Evolutionary conservation across 352 stramenopile species (phyloP).

Genomic region (Phytophthora megakarya): DNA sequence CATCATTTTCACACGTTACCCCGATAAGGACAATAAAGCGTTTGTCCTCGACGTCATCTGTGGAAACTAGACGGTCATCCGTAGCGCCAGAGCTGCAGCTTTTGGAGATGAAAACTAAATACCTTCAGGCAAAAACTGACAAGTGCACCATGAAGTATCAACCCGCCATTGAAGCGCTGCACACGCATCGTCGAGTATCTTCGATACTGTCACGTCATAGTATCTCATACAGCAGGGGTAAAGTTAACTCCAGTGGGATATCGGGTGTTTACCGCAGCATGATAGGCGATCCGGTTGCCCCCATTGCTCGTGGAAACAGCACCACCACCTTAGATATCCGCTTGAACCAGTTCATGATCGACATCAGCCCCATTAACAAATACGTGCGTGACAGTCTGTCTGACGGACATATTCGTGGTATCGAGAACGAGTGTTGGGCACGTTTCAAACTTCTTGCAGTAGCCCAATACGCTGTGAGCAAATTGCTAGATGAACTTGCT

Average conservation of each 20-base stretch:
- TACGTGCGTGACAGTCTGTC: slow-evolving; percentile 46
- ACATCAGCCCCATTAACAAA: slow-evolving; percentile 66
- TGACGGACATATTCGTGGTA: slow-evolving; percentile 38
- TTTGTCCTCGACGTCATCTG: background rate
- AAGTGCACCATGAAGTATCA: slow-evolving; percentile 42
- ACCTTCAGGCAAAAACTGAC: slow-evolving; percentile 55
- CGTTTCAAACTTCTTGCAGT: slow-evolving; percentile 47
- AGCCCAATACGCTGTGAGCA: slow-evolving; percentile 34
- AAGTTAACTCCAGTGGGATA: slow-evolving; percentile 19
- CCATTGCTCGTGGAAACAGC: background rate
- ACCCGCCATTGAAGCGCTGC: slow-evolving; percentile 14
- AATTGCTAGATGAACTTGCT: slow-evolving; percentile 45
- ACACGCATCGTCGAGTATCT: slow-evolving; percentile 16
- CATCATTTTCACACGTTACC: background rate
- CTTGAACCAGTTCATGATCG: slow-evolving; percentile 50
- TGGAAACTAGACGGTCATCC: slow-evolving; percentile 21
- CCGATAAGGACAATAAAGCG: background rate
- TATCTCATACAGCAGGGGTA: slow-evolving; percentile 19
- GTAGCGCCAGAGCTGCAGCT: slow-evolving; percentile 45
- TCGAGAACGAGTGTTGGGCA: slow-evolving; percentile 64
- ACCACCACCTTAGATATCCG: slow-evolving; percentile 17
- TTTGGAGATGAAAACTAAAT: slow-evolving; percentile 72
- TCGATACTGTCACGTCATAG: slow-evolving; percentile 20
- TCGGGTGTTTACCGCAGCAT: slow-evolving; percentile 20
- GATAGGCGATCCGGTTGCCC: slow-evolving; percentile 15